Conservation (phyloP, 2,329 filamentous ascomycete genomes). For the Fusarium fracticaudum region DNA sequence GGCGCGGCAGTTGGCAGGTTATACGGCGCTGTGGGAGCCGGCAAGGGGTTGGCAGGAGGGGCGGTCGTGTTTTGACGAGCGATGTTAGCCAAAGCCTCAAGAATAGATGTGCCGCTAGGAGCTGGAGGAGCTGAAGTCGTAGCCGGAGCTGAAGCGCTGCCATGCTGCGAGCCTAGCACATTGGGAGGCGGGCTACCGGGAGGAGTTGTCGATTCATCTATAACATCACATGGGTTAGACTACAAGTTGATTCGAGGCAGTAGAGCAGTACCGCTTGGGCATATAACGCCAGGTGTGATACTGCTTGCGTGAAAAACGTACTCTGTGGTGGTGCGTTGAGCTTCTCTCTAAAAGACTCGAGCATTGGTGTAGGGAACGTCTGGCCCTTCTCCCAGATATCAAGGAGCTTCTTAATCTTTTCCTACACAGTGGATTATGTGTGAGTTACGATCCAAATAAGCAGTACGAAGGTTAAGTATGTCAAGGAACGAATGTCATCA, state of each 20-base stretch:
- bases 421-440: constrained; percentile 68
- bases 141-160: constrained; percentile 31
- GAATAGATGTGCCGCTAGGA: constrained; percentile 67
- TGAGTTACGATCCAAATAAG: constrained; percentile 50
- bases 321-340: constrained; percentile 71
- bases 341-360: constrained; percentile 84
- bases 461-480: constrained; percentile 24
- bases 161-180: constrained; percentile 52
- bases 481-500: constrained; percentile 25
- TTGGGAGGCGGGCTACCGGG: constrained; percentile 67
- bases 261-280: not conserved
- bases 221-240: constrained; percentile 53
- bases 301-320: constrained; percentile 59
- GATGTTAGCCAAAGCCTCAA: constrained; percentile 83
- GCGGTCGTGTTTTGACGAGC: constrained; percentile 75
- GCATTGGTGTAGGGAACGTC: constrained; percentile 85
- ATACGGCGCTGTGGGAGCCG: constrained; percentile 57
- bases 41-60: constrained; percentile 52
- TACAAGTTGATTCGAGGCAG: constrained; percentile 17
- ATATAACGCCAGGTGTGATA: not conserved
- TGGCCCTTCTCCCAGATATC: constrained; percentile 98
- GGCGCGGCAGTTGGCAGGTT: constrained; percentile 47
- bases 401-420: constrained; percentile 92
- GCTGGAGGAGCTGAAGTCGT: constrained; percentile 46
- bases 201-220: constrained; percentile 78